These are phyloP conservation scores for Boletus mariae DNA, from an alignment of 1,284 basidiomycete species.

Conservation along the genomic window DNA sequence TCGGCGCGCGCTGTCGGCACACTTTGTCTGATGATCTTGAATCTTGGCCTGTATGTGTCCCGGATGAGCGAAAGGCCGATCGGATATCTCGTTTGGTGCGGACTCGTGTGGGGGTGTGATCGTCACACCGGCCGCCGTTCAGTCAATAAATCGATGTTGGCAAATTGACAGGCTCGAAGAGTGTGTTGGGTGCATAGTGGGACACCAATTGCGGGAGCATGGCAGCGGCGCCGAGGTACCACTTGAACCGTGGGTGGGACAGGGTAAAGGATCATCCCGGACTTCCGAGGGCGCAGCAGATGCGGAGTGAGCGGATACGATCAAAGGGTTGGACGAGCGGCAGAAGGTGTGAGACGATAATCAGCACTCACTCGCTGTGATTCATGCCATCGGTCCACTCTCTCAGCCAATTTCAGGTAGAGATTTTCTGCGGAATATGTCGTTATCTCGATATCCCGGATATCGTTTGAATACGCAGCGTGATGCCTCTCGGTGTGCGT, in stretches of 20 bases:
- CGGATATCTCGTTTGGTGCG: slow-evolving; percentile 64
- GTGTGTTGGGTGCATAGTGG: no score
- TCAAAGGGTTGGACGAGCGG: neutral
- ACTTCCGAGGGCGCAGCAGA: neutral
- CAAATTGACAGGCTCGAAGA: no score
- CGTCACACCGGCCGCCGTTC: no score
- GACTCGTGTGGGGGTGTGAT: slow-evolving; percentile 59
- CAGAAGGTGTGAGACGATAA: neutral
- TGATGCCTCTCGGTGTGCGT: neutral
- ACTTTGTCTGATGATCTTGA: no score
- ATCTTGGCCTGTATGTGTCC: no score
- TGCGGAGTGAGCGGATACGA: neutral
- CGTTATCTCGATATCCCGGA: neutral
- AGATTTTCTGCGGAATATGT: neutral
- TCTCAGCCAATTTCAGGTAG: neutral
- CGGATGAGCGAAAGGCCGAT: no score
- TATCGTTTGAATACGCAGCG: neutral
- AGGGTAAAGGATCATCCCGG: neutral
- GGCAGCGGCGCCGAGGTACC: neutral
- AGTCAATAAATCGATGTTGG: no score
- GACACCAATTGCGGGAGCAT: neutral
- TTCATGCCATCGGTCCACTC: neutral
- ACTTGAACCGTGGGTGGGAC: neutral
- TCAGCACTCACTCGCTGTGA: neutral
- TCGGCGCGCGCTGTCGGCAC: no score